Base-by-base conservation (phyloP, 345 rosid species). In the Geranium rotundifolium region DNA sequence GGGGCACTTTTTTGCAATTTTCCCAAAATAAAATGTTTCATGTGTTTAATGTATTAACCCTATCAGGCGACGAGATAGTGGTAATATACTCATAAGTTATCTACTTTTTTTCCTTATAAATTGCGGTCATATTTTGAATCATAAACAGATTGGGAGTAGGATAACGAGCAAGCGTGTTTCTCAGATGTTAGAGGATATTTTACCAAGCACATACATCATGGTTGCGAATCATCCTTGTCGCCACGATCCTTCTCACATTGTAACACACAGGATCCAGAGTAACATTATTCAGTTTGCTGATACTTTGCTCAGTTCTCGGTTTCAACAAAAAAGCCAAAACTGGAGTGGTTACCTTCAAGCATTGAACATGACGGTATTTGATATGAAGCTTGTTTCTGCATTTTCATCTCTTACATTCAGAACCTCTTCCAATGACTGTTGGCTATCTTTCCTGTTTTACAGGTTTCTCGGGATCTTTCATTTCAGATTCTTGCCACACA, bases 171-270 rank as follows among this genome's bases (percentile, higher is more conserved):
- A 89, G 71, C 79, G 93, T 31, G 73, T 85, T 64, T 71, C 84
- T 76, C 89, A 82, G 76, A 78, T 89, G 91, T 78, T 92, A 59
- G 96, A 89, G 81, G 79, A 84, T 57, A 73, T 76, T 71, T 80
- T 65, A 67, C 95, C 91, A 19, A 81, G 73, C 74, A 67, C 86
- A 49, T 89, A 89, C 69, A 81, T 92, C 70, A 67, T 92, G 81
- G 88, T 92, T 56, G 95, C 87, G 56, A 69, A 79, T 64, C 98
- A 92, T 71, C 86, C 95, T 19, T 79, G 67, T 63, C 88, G 98
- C 67, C 95, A 92, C 63, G 98, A 92, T 79, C 96, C 96, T 59
- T 92, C 87, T 58, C 98, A 92, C 75, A 67, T 82, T 69, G 91
- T 92, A 54, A 84, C 98, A 39, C 93, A 92, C 76, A 89, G 93